Evolutionary conservation across 1,139 yeast species (phyloP).

Genomic region (Candida albicans): DNA sequence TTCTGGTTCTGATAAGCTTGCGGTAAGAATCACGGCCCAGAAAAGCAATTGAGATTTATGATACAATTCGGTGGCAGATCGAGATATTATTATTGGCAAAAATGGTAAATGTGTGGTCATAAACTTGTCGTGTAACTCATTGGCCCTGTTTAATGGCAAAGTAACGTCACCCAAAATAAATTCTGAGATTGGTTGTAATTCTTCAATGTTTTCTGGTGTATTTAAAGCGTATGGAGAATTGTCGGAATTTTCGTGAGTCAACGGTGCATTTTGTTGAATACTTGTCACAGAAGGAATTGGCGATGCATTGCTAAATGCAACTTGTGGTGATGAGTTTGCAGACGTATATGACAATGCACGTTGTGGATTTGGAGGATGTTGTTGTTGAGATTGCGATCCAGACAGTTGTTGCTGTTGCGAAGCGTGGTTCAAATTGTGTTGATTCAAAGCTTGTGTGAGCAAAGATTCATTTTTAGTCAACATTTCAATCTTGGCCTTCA

Average conservation of each 20-base stretch:
- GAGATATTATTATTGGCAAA: conserved; percentile 74
- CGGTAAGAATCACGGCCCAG: conserved; percentile 89
- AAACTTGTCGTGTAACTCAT: conserved; percentile 68
- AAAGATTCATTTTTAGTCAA: conserved; percentile 69
- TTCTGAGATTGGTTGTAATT: conserved; percentile 35
- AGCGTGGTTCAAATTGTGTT: conserved; percentile 35
- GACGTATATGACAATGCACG: neutral
- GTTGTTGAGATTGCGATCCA: conserved; percentile 3
- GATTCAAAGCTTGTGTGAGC: conserved; percentile 61
- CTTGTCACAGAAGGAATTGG: conserved; percentile 13
- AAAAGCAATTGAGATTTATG: conserved; percentile 81
- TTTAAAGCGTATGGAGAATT: conserved; percentile 24
- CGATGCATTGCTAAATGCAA: conserved; percentile 5
- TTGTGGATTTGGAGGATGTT: conserved; percentile 15
- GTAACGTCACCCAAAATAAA: conserved; percentile 75
- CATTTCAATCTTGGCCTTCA: conserved; percentile 75
- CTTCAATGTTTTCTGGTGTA: conserved; percentile 9
- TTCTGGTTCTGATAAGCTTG: conserved; percentile 83
- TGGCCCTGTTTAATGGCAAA: conserved; percentile 65
- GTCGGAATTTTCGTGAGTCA: conserved; percentile 22
- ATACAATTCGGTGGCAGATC: conserved; percentile 74
- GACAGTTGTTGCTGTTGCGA: conserved; percentile 13
- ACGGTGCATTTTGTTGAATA: conserved; percentile 12
- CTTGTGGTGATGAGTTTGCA: neutral
- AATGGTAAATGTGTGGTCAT: conserved; percentile 68